These are phyloP conservation scores for Ogataea paradorogensis DNA, from an alignment of 805 yeast species.

Conservation along the genomic window DNA sequence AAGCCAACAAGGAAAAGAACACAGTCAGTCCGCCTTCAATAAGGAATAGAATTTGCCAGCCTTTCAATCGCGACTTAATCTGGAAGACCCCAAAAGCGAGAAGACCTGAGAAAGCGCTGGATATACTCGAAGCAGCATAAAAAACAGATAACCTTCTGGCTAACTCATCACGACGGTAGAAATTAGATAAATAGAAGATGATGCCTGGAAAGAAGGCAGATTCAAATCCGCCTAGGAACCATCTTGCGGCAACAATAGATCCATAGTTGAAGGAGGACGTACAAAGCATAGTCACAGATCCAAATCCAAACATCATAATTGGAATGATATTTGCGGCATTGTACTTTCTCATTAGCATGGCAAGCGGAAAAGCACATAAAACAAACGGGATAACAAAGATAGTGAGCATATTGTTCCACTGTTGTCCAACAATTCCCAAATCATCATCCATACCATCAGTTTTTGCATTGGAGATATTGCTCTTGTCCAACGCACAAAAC, in stretches of 20 bases:
- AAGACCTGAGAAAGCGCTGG: constrained; percentile 37
- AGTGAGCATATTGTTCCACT: constrained; percentile 43
- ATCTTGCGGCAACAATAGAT: constrained; percentile 30
- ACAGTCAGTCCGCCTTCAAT: constrained; percentile 42
- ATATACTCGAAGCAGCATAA: constrained; percentile 31
- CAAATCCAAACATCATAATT: constrained; percentile 40
- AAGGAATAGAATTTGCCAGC: constrained; percentile 48
- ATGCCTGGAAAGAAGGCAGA: constrained; percentile 37
- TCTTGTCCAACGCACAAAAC: constrained; percentile 39
- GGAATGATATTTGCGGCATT: constrained; percentile 43
- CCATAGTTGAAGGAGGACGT: constrained; percentile 39
- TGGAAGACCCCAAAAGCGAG: constrained; percentile 37
- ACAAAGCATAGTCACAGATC: constrained; percentile 36
- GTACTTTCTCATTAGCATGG: constrained; percentile 36
- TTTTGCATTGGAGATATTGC: constrained; percentile 46
- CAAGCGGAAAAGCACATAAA: constrained; percentile 42
- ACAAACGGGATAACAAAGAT: constrained; percentile 44
- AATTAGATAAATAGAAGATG: constrained; percentile 34
- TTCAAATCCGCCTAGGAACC: constrained; percentile 36
- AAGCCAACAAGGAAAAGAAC: constrained; percentile 29
- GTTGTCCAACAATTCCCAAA: constrained; percentile 37
- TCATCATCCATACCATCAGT: constrained; percentile 43
- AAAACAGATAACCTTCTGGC: constrained; percentile 35
- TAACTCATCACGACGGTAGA: constrained; percentile 35
- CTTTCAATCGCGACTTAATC: constrained; percentile 36